These are phyloP conservation scores for Ophiostoma montium DNA, from an alignment of 2,329 filamentous ascomycete genomes.

Conservation along the genomic window DNA sequence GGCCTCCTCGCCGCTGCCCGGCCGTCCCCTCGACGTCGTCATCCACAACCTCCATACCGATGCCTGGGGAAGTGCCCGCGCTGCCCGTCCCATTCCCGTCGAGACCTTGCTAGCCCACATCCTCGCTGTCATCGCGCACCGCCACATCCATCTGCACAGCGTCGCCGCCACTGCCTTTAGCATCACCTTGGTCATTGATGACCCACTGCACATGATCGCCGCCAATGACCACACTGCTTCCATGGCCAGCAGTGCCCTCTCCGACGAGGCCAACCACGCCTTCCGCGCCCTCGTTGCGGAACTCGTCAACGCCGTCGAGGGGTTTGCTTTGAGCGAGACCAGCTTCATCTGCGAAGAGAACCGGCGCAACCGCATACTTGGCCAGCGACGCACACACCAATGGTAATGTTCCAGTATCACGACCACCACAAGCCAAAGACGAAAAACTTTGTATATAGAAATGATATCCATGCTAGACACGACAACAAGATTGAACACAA, in stretches of 20 bases:
- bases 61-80: constrained; percentile 2
- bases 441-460: background rate
- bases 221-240: background rate
- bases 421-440: background rate
- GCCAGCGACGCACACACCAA: background rate
- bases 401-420: background rate
- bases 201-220: background rate
- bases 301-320: background rate
- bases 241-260: too few relatives aligned
- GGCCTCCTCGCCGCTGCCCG: background rate
- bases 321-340: background rate
- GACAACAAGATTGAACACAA: background rate
- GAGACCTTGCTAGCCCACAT: constrained; percentile 5
- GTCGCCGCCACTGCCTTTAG: constrained; percentile 4
- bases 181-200: constrained; percentile 7
- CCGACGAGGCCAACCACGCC: background rate
- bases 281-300: background rate
- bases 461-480: constrained; percentile 1
- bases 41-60: constrained; percentile 7
- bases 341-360: background rate
- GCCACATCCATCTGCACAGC: constrained; percentile 1
- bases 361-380: background rate
- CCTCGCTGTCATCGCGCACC: background rate
- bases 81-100: background rate
- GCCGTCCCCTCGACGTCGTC: constrained; percentile 5